These are phyloP conservation scores for Plasmopara viticola DNA, from an alignment of 352 stramenopile species.

Conservation along the genomic window DNA sequence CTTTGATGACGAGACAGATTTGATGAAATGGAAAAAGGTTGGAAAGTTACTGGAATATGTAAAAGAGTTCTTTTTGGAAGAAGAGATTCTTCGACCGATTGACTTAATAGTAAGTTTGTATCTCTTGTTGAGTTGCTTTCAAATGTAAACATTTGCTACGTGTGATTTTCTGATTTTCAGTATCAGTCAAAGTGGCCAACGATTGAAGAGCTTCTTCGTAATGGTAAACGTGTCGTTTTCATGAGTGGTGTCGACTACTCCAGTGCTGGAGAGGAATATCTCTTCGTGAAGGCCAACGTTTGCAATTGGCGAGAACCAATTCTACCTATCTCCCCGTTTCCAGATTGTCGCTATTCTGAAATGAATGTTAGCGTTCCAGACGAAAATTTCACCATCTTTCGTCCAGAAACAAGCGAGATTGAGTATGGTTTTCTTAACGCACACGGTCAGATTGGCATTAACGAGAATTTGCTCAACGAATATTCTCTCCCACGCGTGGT, in stretches of 20 bases:
- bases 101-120: constrained; percentile 44
- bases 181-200: constrained; percentile 47
- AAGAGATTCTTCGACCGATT: constrained; percentile 59
- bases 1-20: constrained; percentile 72
- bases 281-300: constrained; percentile 74
- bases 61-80: constrained; percentile 45
- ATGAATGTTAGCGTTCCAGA: constrained; percentile 35
- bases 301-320: constrained; percentile 74
- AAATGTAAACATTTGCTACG: too few relatives aligned
- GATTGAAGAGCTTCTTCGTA: constrained; percentile 52
- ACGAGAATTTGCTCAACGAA: constrained; percentile 66
- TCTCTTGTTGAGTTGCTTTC: not conserved
- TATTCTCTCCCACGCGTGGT: constrained; percentile 51
- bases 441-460: constrained; percentile 57
- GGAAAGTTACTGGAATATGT: constrained; percentile 55
- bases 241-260: constrained; percentile 75
- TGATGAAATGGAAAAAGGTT: constrained; percentile 81
- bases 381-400: constrained; percentile 58
- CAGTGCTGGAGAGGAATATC: constrained; percentile 43
- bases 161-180: constrained; percentile 18
- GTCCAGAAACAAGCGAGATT: constrained; percentile 80
- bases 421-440: constrained; percentile 80
- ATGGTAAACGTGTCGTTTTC: constrained; percentile 70
- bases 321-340: constrained; percentile 55
- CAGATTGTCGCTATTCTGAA: constrained; percentile 40